Percentiles rank a stretch among this genome's conserved stretches.
Conservation (phyloP, 768 basidiomycete genomes). For the Termitomyces sp. region DNA sequence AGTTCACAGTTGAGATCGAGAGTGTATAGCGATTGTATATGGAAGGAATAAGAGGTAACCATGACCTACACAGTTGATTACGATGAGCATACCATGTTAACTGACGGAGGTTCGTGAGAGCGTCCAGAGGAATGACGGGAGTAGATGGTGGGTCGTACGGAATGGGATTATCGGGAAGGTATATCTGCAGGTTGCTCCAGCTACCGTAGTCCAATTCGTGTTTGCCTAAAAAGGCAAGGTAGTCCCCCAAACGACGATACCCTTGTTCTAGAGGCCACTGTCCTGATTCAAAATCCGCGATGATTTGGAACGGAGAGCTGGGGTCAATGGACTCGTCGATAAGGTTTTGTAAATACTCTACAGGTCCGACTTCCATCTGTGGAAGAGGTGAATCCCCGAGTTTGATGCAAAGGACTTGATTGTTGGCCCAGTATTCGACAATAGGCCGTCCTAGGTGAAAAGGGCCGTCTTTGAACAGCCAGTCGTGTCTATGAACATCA, state of each 20-base stretch:
- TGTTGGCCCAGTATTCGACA: neutral
- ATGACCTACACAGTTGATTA: constrained; percentile 2
- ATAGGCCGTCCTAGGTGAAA: neutral
- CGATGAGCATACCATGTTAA: neutral
- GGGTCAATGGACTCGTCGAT: constrained; percentile 6
- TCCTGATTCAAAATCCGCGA: constrained; percentile 6
- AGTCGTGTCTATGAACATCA: constrained; percentile 1
- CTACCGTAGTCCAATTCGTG: constrained; percentile 2
- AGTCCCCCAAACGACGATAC: constrained; percentile 8
- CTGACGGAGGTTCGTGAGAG: constrained; percentile 5
- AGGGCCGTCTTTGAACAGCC: constrained; percentile 5
- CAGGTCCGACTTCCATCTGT: neutral
- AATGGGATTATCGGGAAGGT: neutral
- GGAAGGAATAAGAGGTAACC: constrained; percentile 4
- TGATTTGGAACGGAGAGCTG: neutral
- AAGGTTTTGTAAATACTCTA: constrained; percentile 1
- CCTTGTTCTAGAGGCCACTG: neutral
- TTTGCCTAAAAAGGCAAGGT: neutral
- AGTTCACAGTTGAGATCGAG: constrained; percentile 5
- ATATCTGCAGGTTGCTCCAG: constrained; percentile 5
- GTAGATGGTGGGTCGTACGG: neutral
- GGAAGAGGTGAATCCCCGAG: constrained; percentile 2
- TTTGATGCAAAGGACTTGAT: constrained; percentile 2
- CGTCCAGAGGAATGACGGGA: constrained; percentile 4
- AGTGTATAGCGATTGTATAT: constrained; percentile 3